phyloP scores from a whole-genome alignment of 345 rosid genomes.

The Conringia planisiliqua region DNA sequence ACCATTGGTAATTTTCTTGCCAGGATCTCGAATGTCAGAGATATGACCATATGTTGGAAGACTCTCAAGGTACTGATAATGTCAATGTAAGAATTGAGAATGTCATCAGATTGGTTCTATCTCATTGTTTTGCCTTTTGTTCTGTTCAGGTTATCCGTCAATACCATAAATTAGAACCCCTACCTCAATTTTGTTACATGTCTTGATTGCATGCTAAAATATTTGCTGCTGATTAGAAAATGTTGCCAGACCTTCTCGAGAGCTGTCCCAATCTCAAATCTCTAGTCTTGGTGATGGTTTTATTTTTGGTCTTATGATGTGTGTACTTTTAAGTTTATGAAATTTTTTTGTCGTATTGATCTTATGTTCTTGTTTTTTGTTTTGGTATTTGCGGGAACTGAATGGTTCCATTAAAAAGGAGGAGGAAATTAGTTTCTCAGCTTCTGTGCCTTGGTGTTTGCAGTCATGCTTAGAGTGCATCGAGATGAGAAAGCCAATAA shows the following conservation, averaged over 20 bases:
- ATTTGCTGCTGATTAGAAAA: neutral
- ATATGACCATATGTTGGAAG: neutral
- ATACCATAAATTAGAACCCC: neutral
- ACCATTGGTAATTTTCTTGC: neutral
- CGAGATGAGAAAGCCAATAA: neutral
- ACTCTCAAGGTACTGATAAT: conserved; percentile 1
- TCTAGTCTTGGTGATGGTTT: neutral
- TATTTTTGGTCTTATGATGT: neutral
- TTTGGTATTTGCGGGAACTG: neutral
- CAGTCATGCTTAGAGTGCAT: neutral
- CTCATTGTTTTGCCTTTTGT: too few relatives aligned
- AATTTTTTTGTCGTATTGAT: neutral
- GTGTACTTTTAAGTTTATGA: neutral
- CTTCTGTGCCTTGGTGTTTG: neutral
- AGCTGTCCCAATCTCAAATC: conserved; percentile 8
- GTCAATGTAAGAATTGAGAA: neutral
- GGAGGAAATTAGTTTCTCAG: neutral
- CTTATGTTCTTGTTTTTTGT: neutral
- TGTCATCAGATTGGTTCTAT: neutral
- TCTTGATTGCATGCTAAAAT: neutral
- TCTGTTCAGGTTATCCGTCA: neutral
- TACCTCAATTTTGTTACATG: neutral
- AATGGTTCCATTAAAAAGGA: neutral
- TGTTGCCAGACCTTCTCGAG: neutral
- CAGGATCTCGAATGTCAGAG: neutral